phyloP scores from a whole-genome alignment of 208 protist genomes.

The Crithidia bombi region DNA sequence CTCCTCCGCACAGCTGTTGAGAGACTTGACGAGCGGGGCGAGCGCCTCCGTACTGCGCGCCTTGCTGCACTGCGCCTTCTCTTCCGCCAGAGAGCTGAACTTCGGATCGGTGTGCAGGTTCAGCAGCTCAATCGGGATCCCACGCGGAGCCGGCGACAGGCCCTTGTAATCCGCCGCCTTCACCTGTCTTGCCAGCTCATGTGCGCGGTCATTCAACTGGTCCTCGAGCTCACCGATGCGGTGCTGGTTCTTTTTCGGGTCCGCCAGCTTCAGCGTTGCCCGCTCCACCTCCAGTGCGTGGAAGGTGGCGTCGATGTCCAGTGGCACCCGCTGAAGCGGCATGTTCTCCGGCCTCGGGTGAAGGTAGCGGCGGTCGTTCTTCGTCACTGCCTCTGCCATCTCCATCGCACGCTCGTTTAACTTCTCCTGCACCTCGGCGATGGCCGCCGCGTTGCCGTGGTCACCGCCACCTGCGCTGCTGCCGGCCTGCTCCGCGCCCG shows the following conservation, averaged over 20 bases:
- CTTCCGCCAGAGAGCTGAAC: slow-evolving; percentile 54
- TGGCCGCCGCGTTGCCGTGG: neutral
- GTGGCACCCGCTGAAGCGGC: slow-evolving; percentile 53
- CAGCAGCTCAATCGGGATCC: slow-evolving; percentile 72
- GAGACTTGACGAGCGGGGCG: slow-evolving; percentile 31
- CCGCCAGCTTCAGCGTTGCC: slow-evolving; percentile 57
- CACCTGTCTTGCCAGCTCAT: slow-evolving; percentile 52
- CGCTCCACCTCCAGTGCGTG: slow-evolving; percentile 63
- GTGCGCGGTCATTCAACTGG: slow-evolving; percentile 52
- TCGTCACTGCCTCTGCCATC: slow-evolving; percentile 59
- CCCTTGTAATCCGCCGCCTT: slow-evolving; percentile 58
- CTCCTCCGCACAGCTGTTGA: slow-evolving; percentile 54
- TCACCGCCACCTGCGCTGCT: neutral
- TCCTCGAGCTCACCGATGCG: slow-evolving; percentile 63
- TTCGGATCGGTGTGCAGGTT: slow-evolving; percentile 60
- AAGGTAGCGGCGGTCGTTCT: slow-evolving; percentile 70
- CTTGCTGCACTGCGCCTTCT: slow-evolving; percentile 42
- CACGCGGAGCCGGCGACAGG: slow-evolving; percentile 48
- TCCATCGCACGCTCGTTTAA: slow-evolving; percentile 75
- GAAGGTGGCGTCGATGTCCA: slow-evolving; percentile 66
- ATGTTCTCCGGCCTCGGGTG: slow-evolving; percentile 55
- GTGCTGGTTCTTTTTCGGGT: slow-evolving; percentile 52
- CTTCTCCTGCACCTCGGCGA: slow-evolving; percentile 48
- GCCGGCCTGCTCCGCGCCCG: slow-evolving; percentile 9
- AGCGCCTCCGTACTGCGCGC: slow-evolving; percentile 16